Evolutionary conservation across 1,284 basidiomycete genomes (phyloP).

Genomic region (Exsudoporus floridanus): DNA sequence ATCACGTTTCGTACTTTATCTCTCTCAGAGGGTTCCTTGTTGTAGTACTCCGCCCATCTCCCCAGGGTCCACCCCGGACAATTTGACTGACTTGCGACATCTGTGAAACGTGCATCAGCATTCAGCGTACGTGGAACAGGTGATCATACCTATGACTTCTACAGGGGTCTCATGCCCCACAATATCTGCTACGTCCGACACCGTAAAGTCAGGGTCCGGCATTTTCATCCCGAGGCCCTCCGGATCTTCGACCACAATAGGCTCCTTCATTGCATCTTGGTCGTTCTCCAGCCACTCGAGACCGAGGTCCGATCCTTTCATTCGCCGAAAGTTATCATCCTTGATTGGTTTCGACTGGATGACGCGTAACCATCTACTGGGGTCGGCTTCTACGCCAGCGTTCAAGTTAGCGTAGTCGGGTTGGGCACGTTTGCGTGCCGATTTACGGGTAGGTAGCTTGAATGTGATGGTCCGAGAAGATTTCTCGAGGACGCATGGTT

Average conservation of each 20-base stretch:
- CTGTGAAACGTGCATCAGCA: slow-evolving; percentile 40
- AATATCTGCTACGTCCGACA: slow-evolving; percentile 76
- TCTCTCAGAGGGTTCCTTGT: slow-evolving; percentile 57
- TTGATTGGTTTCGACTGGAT: slow-evolving; percentile 64
- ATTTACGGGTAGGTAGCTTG: slow-evolving; percentile 77
- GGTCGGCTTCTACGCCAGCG: slow-evolving; percentile 59
- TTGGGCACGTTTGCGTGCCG: slow-evolving; percentile 65
- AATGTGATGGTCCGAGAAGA: slow-evolving; percentile 64
- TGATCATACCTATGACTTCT: slow-evolving; percentile 80
- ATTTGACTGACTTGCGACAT: slow-evolving; percentile 81
- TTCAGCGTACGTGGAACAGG: not conserved
- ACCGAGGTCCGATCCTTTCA: slow-evolving; percentile 64
- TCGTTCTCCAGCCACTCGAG: slow-evolving; percentile 73
- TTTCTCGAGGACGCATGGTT: slow-evolving; percentile 57
- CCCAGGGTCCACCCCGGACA: slow-evolving; percentile 83
- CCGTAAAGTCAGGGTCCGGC: slow-evolving; percentile 66
- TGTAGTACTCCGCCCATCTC: slow-evolving; percentile 89
- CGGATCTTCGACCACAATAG: slow-evolving; percentile 70
- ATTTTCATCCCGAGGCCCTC: slow-evolving; percentile 86
- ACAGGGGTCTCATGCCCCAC: slow-evolving; percentile 78
- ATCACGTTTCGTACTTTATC: slow-evolving; percentile 92
- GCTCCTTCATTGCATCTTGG: slow-evolving; percentile 69
- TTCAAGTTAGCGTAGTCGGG: slow-evolving; percentile 77
- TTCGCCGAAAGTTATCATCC: slow-evolving; percentile 60
- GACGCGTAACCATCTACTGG: slow-evolving; percentile 65